A percentile compares a stretch with the other conserved stretches of the same genome.
These are phyloP conservation scores for Calonectria crousiana DNA, from an alignment of 2,329 filamentous ascomycete species.

Conservation along the genomic window DNA sequence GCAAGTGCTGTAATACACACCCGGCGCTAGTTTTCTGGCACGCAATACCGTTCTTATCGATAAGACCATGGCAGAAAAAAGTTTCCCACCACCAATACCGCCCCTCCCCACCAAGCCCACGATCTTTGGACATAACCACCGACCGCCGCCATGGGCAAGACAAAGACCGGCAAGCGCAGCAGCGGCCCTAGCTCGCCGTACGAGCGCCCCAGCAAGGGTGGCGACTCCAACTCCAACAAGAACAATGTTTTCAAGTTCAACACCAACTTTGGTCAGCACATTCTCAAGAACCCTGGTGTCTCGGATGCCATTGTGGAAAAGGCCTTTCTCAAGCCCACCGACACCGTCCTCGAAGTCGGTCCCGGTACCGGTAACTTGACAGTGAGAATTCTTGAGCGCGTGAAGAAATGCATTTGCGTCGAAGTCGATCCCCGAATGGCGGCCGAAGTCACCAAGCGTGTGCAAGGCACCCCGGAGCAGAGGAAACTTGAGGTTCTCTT, in stretches of 20 bases:
- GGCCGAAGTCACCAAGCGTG: slow-evolving; percentile 92
- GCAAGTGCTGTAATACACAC: background rate
- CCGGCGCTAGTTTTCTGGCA: background rate
- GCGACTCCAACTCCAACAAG: slow-evolving; percentile 47
- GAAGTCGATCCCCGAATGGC: slow-evolving; percentile 98
- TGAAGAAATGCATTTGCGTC: slow-evolving; percentile 84
- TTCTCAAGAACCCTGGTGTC: slow-evolving; percentile 91
- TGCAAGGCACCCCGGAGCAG: slow-evolving; percentile 88
- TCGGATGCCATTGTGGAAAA: slow-evolving; percentile 79
- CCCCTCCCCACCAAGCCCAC: slow-evolving; percentile 36
- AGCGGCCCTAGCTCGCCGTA: slow-evolving; percentile 57
- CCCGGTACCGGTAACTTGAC: slow-evolving; percentile 92
- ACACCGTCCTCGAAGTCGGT: slow-evolving; percentile 91
- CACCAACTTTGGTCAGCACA: slow-evolving; percentile 87
- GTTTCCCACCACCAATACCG: slow-evolving; percentile 36
- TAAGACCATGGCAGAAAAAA: slow-evolving; percentile 40
- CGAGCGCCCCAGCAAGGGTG: slow-evolving; percentile 50
- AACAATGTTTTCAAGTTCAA: slow-evolving; percentile 99
- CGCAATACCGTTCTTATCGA: slow-evolving; percentile 30
- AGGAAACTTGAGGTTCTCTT: slow-evolving; percentile 89
- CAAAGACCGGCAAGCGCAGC: slow-evolving; percentile 65
- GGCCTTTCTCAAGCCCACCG: slow-evolving; percentile 89
- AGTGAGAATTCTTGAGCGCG: slow-evolving; percentile 87
- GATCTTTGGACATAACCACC: slow-evolving; percentile 21
- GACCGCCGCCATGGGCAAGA: slow-evolving; percentile 63